Evolutionary conservation across 2,329 filamentous ascomycete species (phyloP).

Genomic region (Diatrype stigma): DNA sequence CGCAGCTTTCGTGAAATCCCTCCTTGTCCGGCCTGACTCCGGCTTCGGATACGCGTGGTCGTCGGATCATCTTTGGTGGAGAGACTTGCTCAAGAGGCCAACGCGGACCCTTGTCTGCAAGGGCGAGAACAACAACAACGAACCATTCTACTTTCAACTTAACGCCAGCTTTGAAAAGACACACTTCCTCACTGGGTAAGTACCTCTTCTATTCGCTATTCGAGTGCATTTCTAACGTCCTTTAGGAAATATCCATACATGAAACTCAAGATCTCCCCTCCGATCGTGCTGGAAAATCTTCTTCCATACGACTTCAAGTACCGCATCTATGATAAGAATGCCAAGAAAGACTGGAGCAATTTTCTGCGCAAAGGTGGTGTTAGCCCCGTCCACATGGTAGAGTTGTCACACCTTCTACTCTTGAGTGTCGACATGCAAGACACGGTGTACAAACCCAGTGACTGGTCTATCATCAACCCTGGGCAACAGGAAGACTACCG

Average conservation of each 20-base stretch:
- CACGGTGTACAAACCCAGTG: constrained; percentile 87
- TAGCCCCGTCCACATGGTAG: constrained; percentile 94
- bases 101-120: constrained; percentile 85
- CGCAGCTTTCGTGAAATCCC: constrained; percentile 81
- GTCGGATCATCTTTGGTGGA: constrained; percentile 86
- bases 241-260: constrained; percentile 83
- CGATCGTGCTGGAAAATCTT: constrained; percentile 89
- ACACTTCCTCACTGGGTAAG: constrained; percentile 72
- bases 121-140: constrained; percentile 75
- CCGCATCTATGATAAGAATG: constrained; percentile 97
- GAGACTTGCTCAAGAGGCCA: constrained; percentile 77
- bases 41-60: constrained; percentile 98
- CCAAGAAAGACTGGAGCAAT: constrained; percentile 98
- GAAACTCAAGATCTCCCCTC: constrained; percentile 85
- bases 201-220: constrained; percentile 3
- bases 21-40: constrained; percentile 85
- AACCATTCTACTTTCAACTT: constrained; percentile 96
- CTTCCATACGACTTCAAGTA: constrained; percentile 99
- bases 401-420: constrained; percentile 86
- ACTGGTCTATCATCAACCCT: constrained; percentile 95
- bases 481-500: constrained; percentile 83
- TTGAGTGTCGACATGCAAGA: constrained; percentile 97
- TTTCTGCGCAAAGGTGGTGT: constrained; percentile 95
- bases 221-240: constrained; percentile 25
- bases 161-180: constrained; percentile 80